Conservation (phyloP, 305 asterid genomes). For the Fraxinus sp. region DNA sequence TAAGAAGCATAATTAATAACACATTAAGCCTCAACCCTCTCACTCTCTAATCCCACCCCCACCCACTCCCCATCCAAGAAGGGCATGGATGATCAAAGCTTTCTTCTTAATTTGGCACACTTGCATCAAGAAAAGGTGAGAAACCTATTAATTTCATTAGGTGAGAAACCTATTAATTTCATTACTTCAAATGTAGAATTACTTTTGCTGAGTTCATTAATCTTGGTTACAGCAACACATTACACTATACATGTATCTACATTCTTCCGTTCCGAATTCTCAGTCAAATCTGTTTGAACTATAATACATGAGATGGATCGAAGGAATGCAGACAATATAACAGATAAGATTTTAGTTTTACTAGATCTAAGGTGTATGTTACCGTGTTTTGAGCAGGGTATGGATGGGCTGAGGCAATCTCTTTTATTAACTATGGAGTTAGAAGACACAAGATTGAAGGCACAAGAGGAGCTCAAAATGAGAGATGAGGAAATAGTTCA, state of each 20-base stretch:
- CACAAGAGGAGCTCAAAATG: conserved; percentile 44
- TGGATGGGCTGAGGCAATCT: conserved; percentile 53
- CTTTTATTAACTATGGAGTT: conserved; percentile 45
- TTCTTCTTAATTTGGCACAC: conserved; percentile 59
- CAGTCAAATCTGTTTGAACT: neutral
- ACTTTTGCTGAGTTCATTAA: neutral
- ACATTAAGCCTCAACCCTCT: neutral
- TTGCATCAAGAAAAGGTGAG: conserved; percentile 70
- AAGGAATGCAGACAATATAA: neutral
- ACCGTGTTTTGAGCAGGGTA: conserved; percentile 31
- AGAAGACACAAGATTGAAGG: conserved; percentile 40
- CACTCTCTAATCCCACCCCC: neutral
- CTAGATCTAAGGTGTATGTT: neutral
- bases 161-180: neutral
- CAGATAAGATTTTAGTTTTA: neutral
- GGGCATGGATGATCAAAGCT: conserved; percentile 59
- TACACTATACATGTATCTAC: neutral
- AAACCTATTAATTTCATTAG: neutral
- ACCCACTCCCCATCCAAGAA: neutral
- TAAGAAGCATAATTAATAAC: neutral
- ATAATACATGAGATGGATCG: neutral
- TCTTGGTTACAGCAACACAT: neutral
- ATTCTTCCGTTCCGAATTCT: conserved; percentile 10
- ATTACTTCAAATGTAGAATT: neutral
- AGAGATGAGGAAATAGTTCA: conserved; percentile 49